Conservation (phyloP, 2,329 filamentous ascomycete species). For the Cytospora piceae region DNA sequence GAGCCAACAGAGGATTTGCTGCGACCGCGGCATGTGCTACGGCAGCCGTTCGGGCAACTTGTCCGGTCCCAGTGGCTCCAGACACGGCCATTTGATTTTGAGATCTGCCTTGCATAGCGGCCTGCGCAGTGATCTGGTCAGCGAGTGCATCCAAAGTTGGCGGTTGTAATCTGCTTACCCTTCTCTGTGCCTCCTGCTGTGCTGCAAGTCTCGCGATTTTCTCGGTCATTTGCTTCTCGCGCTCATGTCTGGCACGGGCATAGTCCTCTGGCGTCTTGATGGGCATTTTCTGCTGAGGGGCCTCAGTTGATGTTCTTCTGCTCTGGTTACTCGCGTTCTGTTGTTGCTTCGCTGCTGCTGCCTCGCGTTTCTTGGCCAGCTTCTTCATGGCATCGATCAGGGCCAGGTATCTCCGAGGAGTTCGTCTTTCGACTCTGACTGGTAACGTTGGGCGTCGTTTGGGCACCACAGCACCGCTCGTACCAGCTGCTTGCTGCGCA, state of each 20-base stretch:
- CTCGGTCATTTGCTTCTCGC: slow-evolving; percentile 71
- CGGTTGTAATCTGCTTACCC: slow-evolving; percentile 49
- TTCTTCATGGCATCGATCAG: slow-evolving; percentile 96
- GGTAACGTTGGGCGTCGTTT: slow-evolving; percentile 77
- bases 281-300: slow-evolving; percentile 50
- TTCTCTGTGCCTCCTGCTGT: slow-evolving; percentile 62
- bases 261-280: slow-evolving; percentile 87
- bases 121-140: slow-evolving; percentile 26
- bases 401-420: slow-evolving; percentile 83
- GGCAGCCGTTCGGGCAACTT: slow-evolving; percentile 42
- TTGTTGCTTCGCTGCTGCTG: slow-evolving; percentile 81
- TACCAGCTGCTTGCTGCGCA: slow-evolving; percentile 43
- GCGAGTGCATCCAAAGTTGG: slow-evolving; percentile 40
- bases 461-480: slow-evolving; percentile 50
- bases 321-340: slow-evolving; percentile 77
- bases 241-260: slow-evolving; percentile 84
- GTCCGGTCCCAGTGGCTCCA: slow-evolving; percentile 44
- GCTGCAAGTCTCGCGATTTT: slow-evolving; percentile 56
- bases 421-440: slow-evolving; percentile 81
- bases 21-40: slow-evolving; percentile 34
- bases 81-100: slow-evolving; percentile 50
- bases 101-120: slow-evolving; percentile 50
- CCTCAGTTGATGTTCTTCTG: slow-evolving; percentile 79
- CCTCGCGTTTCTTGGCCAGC: slow-evolving; percentile 90
- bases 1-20: slow-evolving; percentile 39